Evolutionary conservation across 768 basidiomycete genomes (phyloP), one percentile per base, ranked within the genome.

Genomic region (Suillus lakei): DNA sequence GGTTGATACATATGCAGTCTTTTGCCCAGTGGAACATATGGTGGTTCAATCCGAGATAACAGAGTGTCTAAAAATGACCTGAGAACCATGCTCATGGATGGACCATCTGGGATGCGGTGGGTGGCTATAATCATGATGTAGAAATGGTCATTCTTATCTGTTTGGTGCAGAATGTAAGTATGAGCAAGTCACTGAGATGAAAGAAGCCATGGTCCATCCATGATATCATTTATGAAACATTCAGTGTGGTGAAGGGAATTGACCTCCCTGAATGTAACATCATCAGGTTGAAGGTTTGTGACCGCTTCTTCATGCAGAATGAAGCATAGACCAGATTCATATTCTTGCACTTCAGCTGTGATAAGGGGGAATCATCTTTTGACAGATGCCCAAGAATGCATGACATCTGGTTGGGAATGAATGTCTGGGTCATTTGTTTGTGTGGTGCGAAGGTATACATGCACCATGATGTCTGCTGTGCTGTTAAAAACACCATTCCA

Each of bases 61-160:
- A 88, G 72, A 3, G 77, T 70, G 43, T 85, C 76, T 30, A 86
- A 73, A 66, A 87, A 83, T 4, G 77, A 76, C 60, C 80, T 79
- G 46, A 82, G 62, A 32, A 86, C 66, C 0, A 80, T 80, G 15
- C 73, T 69, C 64, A 82, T 83, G 16, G 83, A 77, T 63, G 82
- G 82, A 18, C 82, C 84, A 72, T 88, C 85, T 2, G 82, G 80
- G 64, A 87, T 83, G 64, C 75, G 72, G 68, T 88, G 87, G 2
- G 84, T 81, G 13, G 81, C 72, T 36, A 80, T 74, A 55, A 86
- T 74, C 30, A 86, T 56, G 39, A 85, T 66, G 62, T 87, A 82
- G 62, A 81, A 76, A 13, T 64, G 72, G 21, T 72, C 76, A 4
- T 70, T 68, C 10, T 68, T 62, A 70, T 86, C 84, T 16, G 72